Conservation (phyloP, 108 stramenopile genomes). For the Stephanodiscus minutulus region DNA sequence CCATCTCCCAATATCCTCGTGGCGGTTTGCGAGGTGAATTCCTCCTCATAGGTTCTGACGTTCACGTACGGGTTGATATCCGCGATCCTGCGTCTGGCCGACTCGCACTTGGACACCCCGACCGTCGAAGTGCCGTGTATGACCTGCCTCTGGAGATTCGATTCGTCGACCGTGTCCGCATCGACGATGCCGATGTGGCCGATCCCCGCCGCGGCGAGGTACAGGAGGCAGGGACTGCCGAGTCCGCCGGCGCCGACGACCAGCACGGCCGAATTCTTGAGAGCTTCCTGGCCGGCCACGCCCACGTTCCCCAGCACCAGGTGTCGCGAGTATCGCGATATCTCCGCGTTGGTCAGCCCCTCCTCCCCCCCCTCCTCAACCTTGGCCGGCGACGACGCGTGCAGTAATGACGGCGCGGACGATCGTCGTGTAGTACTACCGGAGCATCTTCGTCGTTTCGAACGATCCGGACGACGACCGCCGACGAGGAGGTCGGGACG, state of each 20-base stretch:
- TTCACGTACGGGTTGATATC: constrained; percentile 87
- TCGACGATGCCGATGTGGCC: constrained; percentile 91
- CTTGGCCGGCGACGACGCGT: no score
- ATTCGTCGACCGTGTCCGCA: constrained; percentile 90
- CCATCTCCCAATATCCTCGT: constrained; percentile 64
- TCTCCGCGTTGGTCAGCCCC: constrained; percentile 61
- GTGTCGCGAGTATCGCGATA: constrained; percentile 90
- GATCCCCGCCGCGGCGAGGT: constrained; percentile 96
- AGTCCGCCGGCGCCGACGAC: constrained; percentile 96
- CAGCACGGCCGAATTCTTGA: constrained; percentile 82
- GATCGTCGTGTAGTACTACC: neutral
- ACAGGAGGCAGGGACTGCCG: constrained; percentile 88
- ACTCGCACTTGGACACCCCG: constrained; percentile 81
- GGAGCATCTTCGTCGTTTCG: neutral
- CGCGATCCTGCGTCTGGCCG: constrained; percentile 65
- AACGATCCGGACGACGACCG: neutral
- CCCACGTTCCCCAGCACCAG: constrained; percentile 87
- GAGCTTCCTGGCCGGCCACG: constrained; percentile 67
- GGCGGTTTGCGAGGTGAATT: constrained; percentile 81
- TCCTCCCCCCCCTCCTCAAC: neutral
- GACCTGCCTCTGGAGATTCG: constrained; percentile 96
- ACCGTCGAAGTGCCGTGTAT: constrained; percentile 88
- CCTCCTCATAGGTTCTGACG: constrained; percentile 71
- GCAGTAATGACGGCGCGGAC: neutral
- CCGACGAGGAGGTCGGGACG: neutral